These are phyloP conservation scores for Chlamydomonas asymmetrica DNA, from an alignment of 139 green algal genomes.

Conservation along the genomic window DNA sequence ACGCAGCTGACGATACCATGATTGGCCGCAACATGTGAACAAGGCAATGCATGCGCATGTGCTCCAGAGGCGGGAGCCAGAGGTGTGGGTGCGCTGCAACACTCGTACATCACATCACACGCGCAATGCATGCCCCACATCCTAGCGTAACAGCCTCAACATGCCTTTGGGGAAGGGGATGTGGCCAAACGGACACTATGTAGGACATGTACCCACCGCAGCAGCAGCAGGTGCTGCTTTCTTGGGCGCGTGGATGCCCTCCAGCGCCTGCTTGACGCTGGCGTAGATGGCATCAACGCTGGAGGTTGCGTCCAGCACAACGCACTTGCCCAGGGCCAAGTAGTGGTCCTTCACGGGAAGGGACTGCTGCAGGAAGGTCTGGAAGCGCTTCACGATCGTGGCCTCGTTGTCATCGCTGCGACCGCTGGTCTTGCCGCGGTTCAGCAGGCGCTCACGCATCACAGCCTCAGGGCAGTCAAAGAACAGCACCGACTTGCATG, in stretches of 20 bases:
- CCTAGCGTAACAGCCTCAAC: no score
- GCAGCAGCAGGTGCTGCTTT: no score
- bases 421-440: conserved; percentile 83
- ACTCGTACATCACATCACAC: background rate
- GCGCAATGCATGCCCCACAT: background rate
- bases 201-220: no score
- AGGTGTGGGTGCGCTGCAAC: background rate
- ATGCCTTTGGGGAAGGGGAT: no score
- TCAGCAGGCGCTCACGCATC: conserved; percentile 88
- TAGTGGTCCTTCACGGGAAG: conserved; percentile 91
- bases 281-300: conserved; percentile 20
- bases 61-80: background rate
- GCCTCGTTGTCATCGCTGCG: conserved; percentile 92
- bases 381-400: conserved; percentile 95
- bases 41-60: no score
- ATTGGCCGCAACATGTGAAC: no score
- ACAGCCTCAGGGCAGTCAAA: conserved; percentile 61
- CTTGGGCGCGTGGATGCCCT: background rate
- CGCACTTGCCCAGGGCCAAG: conserved; percentile 60
- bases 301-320: conserved; percentile 15
- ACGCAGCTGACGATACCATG: no score
- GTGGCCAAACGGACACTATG: no score
- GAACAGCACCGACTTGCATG: conserved; percentile 41
- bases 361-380: conserved; percentile 83
- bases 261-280: conserved; percentile 14